Evolutionary conservation across 192 early-diverging fungal species (phyloP).

Genomic region (Thoreauomyces humboldtii): DNA sequence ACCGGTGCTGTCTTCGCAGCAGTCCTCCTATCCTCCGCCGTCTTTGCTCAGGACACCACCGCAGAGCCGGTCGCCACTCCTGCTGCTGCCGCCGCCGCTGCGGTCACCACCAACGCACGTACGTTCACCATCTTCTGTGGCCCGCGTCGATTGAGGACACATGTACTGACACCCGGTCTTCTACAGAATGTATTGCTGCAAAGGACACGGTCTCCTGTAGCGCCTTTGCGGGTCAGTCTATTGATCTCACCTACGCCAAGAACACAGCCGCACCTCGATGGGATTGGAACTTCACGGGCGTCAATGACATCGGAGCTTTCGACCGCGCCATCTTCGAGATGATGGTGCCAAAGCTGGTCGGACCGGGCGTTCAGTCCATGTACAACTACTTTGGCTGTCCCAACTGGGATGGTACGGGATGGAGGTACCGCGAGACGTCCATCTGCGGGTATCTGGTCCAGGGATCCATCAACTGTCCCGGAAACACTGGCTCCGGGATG

Average conservation of each 20-base stretch:
- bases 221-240: slow-evolving; percentile 9
- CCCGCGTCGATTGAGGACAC: not conserved
- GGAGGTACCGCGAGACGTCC: slow-evolving; percentile 15
- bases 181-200: slow-evolving; percentile 17
- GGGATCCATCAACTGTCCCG: slow-evolving; percentile 12
- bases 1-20: too few species aligned
- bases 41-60: too few species aligned
- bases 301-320: slow-evolving; percentile 1
- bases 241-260: slow-evolving; percentile 10
- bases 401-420: slow-evolving; percentile 14
- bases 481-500: slow-evolving; percentile 8
- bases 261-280: slow-evolving; percentile 14
- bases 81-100: not conserved
- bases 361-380: not conserved
- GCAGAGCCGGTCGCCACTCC: too few species aligned
- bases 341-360: slow-evolving; percentile 4
- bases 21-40: too few species aligned
- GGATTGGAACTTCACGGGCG: slow-evolving; percentile 11
- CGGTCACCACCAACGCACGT: not conserved
- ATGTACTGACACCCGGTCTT: not conserved
- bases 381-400: slow-evolving; percentile 22
- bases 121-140: not conserved
- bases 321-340: slow-evolving; percentile 6
- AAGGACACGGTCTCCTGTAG: slow-evolving; percentile 13
- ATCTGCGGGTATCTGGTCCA: slow-evolving; percentile 16